Percentiles rank a stretch among this genome's conserved stretches.
These are phyloP conservation scores for Neonectria faginata DNA, from an alignment of 2,329 filamentous ascomycete genomes.

Conservation along the genomic window DNA sequence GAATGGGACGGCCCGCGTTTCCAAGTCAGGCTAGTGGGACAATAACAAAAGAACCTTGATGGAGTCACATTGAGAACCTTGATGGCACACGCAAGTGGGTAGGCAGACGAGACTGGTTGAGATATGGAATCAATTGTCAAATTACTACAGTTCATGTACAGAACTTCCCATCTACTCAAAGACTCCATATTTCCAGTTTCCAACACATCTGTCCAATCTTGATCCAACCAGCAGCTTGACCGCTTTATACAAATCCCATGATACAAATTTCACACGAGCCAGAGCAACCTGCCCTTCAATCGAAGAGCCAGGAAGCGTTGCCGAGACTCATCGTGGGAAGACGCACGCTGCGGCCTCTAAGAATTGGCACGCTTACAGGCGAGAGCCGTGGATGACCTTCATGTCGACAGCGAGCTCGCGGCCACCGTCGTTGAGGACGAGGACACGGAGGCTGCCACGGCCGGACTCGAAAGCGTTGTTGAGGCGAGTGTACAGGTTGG, in stretches of 20 bases:
- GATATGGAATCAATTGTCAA: slow-evolving; percentile 48
- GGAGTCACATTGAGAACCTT: slow-evolving; percentile 23
- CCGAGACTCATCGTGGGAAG: slow-evolving; percentile 35
- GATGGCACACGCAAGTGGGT: slow-evolving; percentile 18
- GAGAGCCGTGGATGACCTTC: slow-evolving; percentile 92
- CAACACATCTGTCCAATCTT: slow-evolving; percentile 51
- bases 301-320: slow-evolving; percentile 37
- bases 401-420: slow-evolving; percentile 97
- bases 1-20: slow-evolving; percentile 1
- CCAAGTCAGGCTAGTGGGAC: slow-evolving; percentile 16
- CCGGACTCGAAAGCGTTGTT: slow-evolving; percentile 87
- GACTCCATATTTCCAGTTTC: slow-evolving; percentile 52
- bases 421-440: slow-evolving; percentile 94
- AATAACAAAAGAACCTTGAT: slow-evolving; percentile 10
- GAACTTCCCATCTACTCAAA: slow-evolving; percentile 57
- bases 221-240: slow-evolving; percentile 40
- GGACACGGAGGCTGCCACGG: slow-evolving; percentile 91
- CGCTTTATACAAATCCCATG: slow-evolving; percentile 44
- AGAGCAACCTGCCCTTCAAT: slow-evolving; percentile 32
- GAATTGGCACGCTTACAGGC: slow-evolving; percentile 62
- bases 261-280: slow-evolving; percentile 44
- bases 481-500: slow-evolving; percentile 85
- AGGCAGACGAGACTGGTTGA: slow-evolving; percentile 7
- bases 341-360: slow-evolving; percentile 40
- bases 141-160: slow-evolving; percentile 56